A percentile compares a stretch with the other conserved stretches of the same genome.
Evolutionary conservation across 768 basidiomycete species (phyloP).

Genomic region (Suillus americanus): DNA sequence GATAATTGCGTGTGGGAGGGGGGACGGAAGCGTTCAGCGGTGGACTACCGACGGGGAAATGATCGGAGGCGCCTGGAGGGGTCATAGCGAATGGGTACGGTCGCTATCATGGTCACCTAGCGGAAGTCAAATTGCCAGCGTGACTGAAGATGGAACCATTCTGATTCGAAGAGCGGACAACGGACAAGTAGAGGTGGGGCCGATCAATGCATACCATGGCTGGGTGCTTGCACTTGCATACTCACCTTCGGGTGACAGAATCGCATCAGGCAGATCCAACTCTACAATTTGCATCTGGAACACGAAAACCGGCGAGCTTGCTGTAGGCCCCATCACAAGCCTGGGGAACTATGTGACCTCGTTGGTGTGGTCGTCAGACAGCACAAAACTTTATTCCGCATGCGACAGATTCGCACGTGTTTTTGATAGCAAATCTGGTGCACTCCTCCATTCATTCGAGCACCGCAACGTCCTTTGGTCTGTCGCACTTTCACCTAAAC

Average conservation of each 20-base stretch:
- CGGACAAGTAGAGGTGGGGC: neutral
- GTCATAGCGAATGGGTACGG: neutral
- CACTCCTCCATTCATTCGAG: neutral
- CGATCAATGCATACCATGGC: neutral
- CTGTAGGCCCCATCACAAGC: neutral
- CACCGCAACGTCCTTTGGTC: rapidly evolving
- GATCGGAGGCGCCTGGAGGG: neutral
- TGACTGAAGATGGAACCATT: neutral
- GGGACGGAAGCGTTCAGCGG: neutral
- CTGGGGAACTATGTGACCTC: neutral
- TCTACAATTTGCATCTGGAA: neutral
- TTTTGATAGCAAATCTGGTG: neutral
- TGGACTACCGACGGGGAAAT: neutral
- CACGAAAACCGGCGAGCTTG: neutral
- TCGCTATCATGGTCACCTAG: neutral
- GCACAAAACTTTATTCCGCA: neutral
- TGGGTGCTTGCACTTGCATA: neutral
- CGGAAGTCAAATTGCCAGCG: neutral
- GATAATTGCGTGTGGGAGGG: neutral
- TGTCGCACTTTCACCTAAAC: neutral
- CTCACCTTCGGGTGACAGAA: neutral
- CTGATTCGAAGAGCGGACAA: neutral
- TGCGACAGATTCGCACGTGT: neutral
- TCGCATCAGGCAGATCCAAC: neutral
- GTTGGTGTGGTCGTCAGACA: neutral